Conservation (phyloP, 2,329 filamentous ascomycete species). For the Xylariaceae sp. region DNA sequence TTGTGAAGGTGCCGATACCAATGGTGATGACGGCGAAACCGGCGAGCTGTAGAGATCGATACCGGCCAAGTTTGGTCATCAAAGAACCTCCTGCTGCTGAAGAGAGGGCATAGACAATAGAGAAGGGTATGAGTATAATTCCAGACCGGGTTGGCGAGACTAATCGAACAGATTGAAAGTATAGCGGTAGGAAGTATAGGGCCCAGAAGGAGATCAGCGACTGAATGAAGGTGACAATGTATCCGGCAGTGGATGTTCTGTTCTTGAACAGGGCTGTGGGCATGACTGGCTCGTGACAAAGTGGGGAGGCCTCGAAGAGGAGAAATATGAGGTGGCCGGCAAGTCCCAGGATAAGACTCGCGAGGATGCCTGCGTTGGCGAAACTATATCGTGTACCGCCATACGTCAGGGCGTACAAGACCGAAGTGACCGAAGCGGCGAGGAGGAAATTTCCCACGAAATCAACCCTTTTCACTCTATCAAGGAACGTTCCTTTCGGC, state of each 20-base stretch:
- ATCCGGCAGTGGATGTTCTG: conserved; percentile 32
- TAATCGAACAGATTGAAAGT: conserved; percentile 36
- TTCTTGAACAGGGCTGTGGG: conserved; percentile 42
- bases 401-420: conserved; percentile 13
- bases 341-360: conserved; percentile 37
- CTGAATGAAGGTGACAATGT: conserved; percentile 35
- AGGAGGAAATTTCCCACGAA: conserved; percentile 35
- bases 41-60: background rate
- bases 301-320: conserved; percentile 27
- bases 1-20: background rate
- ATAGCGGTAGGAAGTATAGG: conserved; percentile 40
- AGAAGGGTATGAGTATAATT: background rate
- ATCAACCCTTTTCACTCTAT: conserved; percentile 1
- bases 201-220: conserved; percentile 34
- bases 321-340: conserved; percentile 34
- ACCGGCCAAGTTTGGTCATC: background rate
- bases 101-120: background rate
- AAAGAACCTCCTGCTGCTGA: background rate
- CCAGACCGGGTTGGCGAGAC: background rate
- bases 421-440: conserved; percentile 28
- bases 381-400: conserved; percentile 36
- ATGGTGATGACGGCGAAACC: background rate
- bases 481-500: background rate
- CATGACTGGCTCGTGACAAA: conserved; percentile 32
- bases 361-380: conserved; percentile 30